Evolutionary conservation across 257 asterid genomes (phyloP).

Genomic region (Craterostigma plantagineum): DNA sequence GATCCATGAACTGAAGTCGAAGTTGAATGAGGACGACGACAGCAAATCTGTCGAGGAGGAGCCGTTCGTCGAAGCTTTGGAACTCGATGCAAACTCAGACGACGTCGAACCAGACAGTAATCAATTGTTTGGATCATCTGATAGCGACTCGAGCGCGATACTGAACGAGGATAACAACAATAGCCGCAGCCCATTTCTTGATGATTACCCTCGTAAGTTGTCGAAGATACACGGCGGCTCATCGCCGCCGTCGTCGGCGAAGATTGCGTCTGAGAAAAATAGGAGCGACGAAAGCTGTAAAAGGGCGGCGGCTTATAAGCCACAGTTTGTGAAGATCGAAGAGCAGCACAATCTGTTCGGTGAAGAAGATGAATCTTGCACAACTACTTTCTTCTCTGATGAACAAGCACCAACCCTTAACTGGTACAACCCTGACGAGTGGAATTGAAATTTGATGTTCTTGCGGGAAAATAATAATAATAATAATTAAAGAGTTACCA

Average conservation of each 20-base stretch:
- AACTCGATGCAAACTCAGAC: no score
- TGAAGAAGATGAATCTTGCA: no score
- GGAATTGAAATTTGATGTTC: constrained; percentile 26
- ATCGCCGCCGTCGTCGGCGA: no score
- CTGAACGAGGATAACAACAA: constrained; percentile 73
- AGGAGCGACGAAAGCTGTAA: not conserved
- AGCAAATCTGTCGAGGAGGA: no score
- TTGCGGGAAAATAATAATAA: no score
- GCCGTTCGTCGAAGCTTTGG: no score
- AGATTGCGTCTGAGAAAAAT: no score
- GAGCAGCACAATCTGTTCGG: constrained; percentile 54
- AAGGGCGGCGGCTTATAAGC: constrained; percentile 13
- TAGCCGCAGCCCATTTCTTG: no score
- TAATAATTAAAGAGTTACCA: no score
- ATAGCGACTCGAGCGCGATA: constrained; percentile 74
- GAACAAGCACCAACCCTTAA: constrained; percentile 81
- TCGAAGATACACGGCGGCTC: constrained; percentile 11
- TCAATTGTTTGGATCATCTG: constrained; percentile 8
- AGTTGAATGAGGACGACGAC: no score
- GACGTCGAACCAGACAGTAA: not conserved
- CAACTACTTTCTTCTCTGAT: constrained; percentile 34
- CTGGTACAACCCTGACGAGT: constrained; percentile 50
- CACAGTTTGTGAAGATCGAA: constrained; percentile 66
- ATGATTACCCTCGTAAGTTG: constrained; percentile 11
- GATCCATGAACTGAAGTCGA: no score